phyloP scores from a whole-genome alignment of 768 basidiomycete species.

The Crepidotus variabilis region DNA sequence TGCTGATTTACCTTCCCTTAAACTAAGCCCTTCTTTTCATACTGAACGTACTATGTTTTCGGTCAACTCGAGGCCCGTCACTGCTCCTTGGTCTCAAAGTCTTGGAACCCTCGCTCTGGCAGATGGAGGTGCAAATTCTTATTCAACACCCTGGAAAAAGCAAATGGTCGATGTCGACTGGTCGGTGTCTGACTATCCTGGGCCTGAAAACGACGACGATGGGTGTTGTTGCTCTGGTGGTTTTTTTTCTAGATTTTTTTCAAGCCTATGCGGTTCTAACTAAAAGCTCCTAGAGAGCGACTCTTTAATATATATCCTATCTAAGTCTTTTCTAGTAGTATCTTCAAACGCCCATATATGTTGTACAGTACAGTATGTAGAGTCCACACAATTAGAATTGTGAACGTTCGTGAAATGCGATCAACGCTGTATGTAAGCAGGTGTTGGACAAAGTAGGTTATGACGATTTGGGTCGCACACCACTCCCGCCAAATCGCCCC shows the following conservation, averaged over 20 bases:
- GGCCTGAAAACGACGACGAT: background rate
- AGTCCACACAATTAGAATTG: background rate
- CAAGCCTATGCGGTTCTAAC: background rate
- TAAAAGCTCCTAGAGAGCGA: background rate
- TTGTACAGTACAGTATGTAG: too few relatives aligned
- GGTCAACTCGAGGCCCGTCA: constrained; percentile 21
- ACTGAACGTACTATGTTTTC: constrained; percentile 33
- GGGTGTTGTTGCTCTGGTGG: background rate
- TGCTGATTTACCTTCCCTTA: constrained; percentile 16
- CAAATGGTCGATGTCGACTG: background rate
- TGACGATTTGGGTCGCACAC: background rate
- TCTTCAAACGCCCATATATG: background rate
- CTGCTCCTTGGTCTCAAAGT: constrained; percentile 27
- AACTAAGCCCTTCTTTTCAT: constrained; percentile 28
- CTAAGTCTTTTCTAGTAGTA: background rate
- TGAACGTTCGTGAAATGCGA: background rate
- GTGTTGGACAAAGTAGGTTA: background rate
- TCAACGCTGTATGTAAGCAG: background rate
- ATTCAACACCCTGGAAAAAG: constrained; percentile 13
- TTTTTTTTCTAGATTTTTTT: background rate
- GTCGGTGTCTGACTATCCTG: background rate
- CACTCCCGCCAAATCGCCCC: background rate
- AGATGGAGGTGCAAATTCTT: constrained; percentile 12
- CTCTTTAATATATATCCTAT: background rate
- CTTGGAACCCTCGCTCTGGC: constrained; percentile 14